Percentiles rank a stretch among this genome's conserved stretches.
Conservation (phyloP, 2,329 filamentous ascomycete species). For the Aspergillus floridensis region DNA sequence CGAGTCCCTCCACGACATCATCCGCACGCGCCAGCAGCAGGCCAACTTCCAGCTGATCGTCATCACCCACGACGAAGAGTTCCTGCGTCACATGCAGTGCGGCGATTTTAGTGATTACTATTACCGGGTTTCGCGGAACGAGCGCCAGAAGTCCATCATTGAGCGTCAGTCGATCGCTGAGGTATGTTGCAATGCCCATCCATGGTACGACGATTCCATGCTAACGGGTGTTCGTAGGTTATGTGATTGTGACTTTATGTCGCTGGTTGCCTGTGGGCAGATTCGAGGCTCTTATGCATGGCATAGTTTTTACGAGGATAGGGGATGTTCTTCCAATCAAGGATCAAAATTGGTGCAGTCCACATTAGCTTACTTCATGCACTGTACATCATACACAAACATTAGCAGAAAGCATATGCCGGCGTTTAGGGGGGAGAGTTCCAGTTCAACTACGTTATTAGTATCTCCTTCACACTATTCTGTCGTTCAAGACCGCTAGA, state of each 20-base stretch:
- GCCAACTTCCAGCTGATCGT: conserved; percentile 97
- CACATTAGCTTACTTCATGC: neutral
- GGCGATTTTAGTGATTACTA: conserved; percentile 91
- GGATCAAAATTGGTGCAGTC: neutral
- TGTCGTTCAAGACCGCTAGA: no score
- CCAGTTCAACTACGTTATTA: no score
- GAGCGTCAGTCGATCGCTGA: conserved; percentile 58
- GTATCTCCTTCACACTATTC: neutral
- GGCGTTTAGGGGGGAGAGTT: neutral
- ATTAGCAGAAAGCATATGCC: neutral
- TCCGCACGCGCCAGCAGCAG: conserved; percentile 76
- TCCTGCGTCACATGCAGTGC: conserved; percentile 88
- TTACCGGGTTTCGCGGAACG: conserved; percentile 79
- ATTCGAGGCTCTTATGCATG: neutral
- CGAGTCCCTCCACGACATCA: conserved; percentile 80
- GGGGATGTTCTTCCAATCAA: neutral
- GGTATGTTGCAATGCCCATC: conserved; percentile 30
- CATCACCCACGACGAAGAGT: conserved; percentile 98
- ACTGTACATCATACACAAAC: neutral
- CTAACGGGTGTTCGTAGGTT: neutral
- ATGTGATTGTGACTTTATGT: neutral
- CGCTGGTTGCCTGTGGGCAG: no score
- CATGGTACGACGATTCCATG: neutral
- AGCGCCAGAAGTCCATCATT: conserved; percentile 84
- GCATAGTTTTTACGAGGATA: neutral